Base-by-base conservation (phyloP, 2,329 filamentous ascomycete genomes). In the Paecilomyces fulvus region DNA sequence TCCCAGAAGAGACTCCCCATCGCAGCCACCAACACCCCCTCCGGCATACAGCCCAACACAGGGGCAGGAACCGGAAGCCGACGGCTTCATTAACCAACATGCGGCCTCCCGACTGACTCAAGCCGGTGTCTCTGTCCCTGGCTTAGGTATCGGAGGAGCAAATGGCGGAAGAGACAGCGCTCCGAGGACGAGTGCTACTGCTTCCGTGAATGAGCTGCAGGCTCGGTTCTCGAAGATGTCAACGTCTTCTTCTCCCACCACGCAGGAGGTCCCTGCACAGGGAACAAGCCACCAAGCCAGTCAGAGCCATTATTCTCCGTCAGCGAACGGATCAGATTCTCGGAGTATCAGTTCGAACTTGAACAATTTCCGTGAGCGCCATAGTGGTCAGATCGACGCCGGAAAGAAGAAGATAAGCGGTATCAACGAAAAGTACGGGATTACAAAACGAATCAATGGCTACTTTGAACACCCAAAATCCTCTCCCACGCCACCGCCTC, bases 61-160 rank as follows among this genome's bases (percentile, higher is more conserved):
- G 31, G 65, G 11, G 57, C 69, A 51, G 55, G 70, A 57, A 52
- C 71, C 64, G 54, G 67, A 61, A 20, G 5, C 37, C 37, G 67
- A 72, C 43, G 70, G 70, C 12, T 67, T 74, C 51, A 63, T 84
- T 49, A 84, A 85, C 55, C 78, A 82, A 63, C 82, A 79, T 4
- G 86, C 90, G 4, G 69, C 87, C 55, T 79, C 75, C 57, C 81
- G 89, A 48, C 78, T 96, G 8, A 83, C 85, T 10, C 81, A 84
- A 37, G 86, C 89, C 0, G 91, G 91, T 0, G 79, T 96, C 5
- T 88, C 86, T 0, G 89, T 96, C 0, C 87, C 90, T 0, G 87
- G 82, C 0, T 77, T 96, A 3, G 88, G 88, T 4, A 95, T 95
- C 59, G 85, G 84, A 3, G 61, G 63, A 54, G 37, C 48, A 62